Evolutionary conservation across 2,329 filamentous ascomycete genomes (phyloP).

Genomic region (Polytolypa hystricis): DNA sequence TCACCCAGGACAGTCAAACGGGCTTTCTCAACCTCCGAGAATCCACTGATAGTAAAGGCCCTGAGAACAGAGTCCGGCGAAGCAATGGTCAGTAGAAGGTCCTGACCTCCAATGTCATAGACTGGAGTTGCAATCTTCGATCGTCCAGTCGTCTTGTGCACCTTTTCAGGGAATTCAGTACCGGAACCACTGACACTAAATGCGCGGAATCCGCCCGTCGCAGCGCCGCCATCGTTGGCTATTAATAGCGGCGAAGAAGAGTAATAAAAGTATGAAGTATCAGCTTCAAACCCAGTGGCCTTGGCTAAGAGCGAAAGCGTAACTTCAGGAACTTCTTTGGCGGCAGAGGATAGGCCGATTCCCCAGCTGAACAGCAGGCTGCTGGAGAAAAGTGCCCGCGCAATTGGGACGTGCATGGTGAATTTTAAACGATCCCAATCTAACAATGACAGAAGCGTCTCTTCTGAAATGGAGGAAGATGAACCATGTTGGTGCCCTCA

Average conservation of each 20-base stretch:
- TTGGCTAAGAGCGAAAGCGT: slow-evolving; percentile 25
- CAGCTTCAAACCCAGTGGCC: slow-evolving; percentile 31
- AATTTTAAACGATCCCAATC: too few relatives aligned
- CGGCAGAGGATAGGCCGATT: too few relatives aligned
- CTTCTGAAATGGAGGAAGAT: too few relatives aligned
- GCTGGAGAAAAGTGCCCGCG: too few relatives aligned
- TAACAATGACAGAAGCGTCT: too few relatives aligned
- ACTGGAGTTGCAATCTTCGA: slow-evolving; percentile 36
- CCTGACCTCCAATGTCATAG: slow-evolving; percentile 27
- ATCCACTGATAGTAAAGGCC: slow-evolving; percentile 25
- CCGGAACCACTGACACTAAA: slow-evolving; percentile 23
- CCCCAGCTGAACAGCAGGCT: too few relatives aligned
- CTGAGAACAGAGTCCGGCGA: slow-evolving; percentile 34
- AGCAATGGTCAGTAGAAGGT: slow-evolving; percentile 33
- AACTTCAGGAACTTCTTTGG: too few relatives aligned
- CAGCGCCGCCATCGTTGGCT: slow-evolving; percentile 38
- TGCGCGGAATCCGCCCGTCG: slow-evolving; percentile 33
- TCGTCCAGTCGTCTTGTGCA: slow-evolving; percentile 29
- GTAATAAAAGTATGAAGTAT: slow-evolving; percentile 34
- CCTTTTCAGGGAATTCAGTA: slow-evolving; percentile 10
- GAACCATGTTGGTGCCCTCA: too few relatives aligned
- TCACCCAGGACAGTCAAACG: slow-evolving; percentile 32
- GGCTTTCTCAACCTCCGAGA: slow-evolving; percentile 23
- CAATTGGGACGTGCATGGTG: too few relatives aligned
- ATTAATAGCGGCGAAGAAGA: slow-evolving; percentile 27